phyloP scores from a whole-genome alignment of 2,329 filamentous ascomycete genomes.

The Alternaria sp. region DNA sequence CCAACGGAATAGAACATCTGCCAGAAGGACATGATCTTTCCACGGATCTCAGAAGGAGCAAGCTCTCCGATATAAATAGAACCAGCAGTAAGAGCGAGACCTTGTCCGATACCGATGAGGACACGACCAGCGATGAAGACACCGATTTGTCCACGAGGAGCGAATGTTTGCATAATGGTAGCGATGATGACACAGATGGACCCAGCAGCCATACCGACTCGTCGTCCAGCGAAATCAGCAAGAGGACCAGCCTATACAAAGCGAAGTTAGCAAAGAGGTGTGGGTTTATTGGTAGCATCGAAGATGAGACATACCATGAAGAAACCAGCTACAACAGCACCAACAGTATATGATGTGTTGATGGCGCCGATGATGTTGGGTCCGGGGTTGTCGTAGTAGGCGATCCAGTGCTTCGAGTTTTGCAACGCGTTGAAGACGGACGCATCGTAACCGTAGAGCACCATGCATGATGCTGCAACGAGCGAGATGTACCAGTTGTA shows the following conservation, averaged over 20 bases:
- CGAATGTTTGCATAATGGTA: conserved; percentile 73
- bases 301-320: conserved; percentile 57
- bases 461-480: conserved; percentile 77
- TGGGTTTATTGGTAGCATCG: background rate
- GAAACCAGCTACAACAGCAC: conserved; percentile 74
- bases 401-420: conserved; percentile 71
- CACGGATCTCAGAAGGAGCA: conserved; percentile 69
- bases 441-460: conserved; percentile 77
- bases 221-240: conserved; percentile 69
- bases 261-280: background rate
- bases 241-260: conserved; percentile 62
- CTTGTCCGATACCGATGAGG: conserved; percentile 74
- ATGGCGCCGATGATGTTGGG: conserved; percentile 62
- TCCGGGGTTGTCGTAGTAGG: conserved; percentile 65
- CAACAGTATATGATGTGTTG: conserved; percentile 75
- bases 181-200: conserved; percentile 71
- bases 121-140: conserved; percentile 74
- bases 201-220: conserved; percentile 70
- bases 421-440: conserved; percentile 78
- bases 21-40: conserved; percentile 74
- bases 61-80: conserved; percentile 77
- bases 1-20: conserved; percentile 72
- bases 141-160: conserved; percentile 65
- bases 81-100: conserved; percentile 71
- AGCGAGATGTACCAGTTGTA: conserved; percentile 71